These are phyloP conservation scores for Sordaria brevicollis DNA, from an alignment of 495 filamentous ascomycete species.

Conservation along the genomic window DNA sequence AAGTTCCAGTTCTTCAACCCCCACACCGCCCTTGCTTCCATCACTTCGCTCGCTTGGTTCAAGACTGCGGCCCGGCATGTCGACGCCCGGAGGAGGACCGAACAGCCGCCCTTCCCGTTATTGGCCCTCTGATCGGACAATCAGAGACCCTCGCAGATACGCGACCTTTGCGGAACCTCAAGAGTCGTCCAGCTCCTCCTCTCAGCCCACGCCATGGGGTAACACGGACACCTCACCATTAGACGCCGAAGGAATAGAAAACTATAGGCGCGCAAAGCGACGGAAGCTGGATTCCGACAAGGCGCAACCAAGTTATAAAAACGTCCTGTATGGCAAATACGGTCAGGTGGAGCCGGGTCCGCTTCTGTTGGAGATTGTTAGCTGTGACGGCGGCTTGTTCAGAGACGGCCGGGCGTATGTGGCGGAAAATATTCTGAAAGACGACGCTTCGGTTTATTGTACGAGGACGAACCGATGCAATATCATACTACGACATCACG, in stretches of 20 bases:
- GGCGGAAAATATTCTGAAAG: conserved; percentile 71
- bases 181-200: not conserved
- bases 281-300: conserved; percentile 63
- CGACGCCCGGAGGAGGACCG: conserved; percentile 9
- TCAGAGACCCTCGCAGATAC: not conserved
- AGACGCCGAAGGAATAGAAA: conserved; percentile 1
- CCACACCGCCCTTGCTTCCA: conserved; percentile 22
- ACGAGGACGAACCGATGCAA: conserved; percentile 77
- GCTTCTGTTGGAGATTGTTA: conserved; percentile 74
- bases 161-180: conserved; percentile 8
- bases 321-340: conserved; percentile 67
- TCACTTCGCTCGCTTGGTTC: conserved; percentile 29
- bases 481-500: conserved; percentile 69
- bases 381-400: conserved; percentile 81
- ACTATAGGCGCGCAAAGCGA: conserved; percentile 49
- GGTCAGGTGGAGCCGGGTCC: conserved; percentile 74
- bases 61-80: conserved; percentile 17
- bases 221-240: conserved; percentile 8
- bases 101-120: conserved; percentile 18
- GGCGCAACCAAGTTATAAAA: conserved; percentile 37
- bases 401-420: conserved; percentile 49
- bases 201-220: not conserved
- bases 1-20: conserved; percentile 8
- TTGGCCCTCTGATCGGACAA: conserved; percentile 19
- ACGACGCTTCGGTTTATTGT: conserved; percentile 80